Evolutionary conservation across 2,329 filamentous ascomycete genomes (phyloP), one percentile per base, ranked within the genome.

Genomic region (Trichoderma sp.): DNA sequence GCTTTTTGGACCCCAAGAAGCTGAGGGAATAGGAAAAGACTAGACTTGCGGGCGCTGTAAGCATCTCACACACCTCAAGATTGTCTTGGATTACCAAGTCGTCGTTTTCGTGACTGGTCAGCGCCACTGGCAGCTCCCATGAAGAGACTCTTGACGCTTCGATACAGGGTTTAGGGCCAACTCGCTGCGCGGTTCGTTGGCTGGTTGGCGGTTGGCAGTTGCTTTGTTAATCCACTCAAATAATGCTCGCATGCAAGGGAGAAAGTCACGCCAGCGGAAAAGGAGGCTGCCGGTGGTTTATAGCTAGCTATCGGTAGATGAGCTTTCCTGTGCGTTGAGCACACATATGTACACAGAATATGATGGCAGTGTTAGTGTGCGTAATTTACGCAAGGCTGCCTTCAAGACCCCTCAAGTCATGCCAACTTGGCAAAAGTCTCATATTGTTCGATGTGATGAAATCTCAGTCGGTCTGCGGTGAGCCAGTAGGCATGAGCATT

Each of bases 31-130:
- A 58, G 28, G 26, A 46, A 26, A 37, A 37, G 2, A 32, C 30
- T 10, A 46, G 16, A 34, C n/a, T 39, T 55, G 61, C 52, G 61
- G 61, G 37, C 37, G 61, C 61, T n/a, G 51, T 32, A 32, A 49
- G 61, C 39, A n/a, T 55, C 52, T 54, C 24, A 43, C 16, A 52
- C 37, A 46, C 37, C 61, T 52, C 61, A 65, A 13, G 18, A 46
- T n/a, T 34, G 61, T 26, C 52, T 56, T 21, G 7, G 18, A 18
- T 43, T 59, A 30, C 14, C 49, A 26, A 64, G 51, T 11, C 26
- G 34, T 64, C 60, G 28, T 43, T 11, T 55, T 28, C 13, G 32
- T 14, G 32, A 26, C 28, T 2, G 8, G 26, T 56, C 52, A 24
- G 24, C 24, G 21, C 34, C 51, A 43, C 24, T 24, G 51, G 13